phyloP scores from a whole-genome alignment of 2,329 filamentous ascomycete genomes.

The Alternaria sp. region DNA sequence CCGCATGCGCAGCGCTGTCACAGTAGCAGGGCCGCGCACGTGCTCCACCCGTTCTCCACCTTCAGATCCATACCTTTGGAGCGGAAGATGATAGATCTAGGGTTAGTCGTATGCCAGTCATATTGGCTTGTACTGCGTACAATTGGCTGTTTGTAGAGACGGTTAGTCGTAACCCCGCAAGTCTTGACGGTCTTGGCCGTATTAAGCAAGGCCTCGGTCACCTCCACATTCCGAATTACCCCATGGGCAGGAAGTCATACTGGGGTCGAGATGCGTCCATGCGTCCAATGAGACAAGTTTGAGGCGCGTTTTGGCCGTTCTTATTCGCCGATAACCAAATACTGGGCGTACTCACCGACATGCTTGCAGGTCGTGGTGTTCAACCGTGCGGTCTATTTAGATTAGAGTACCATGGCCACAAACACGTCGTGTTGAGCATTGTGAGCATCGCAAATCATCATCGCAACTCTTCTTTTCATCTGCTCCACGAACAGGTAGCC shows the following conservation, averaged over 20 bases:
- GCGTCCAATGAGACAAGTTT: conserved; percentile 3
- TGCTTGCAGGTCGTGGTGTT: neutral
- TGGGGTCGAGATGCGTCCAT: conserved; percentile 14
- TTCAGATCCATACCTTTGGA: neutral
- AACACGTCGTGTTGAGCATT: neutral
- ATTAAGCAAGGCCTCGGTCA: conserved; percentile 5
- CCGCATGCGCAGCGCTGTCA: neutral
- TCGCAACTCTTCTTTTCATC: too few species aligned
- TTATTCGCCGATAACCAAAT: neutral
- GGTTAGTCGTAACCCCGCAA: conserved; percentile 6
- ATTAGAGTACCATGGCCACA: neutral
- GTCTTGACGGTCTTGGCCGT: neutral
- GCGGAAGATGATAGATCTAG: neutral
- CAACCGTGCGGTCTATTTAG: conserved; percentile 10
- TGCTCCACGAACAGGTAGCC: neutral
- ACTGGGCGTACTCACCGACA: neutral
- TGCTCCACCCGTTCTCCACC: neutral
- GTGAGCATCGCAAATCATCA: neutral
- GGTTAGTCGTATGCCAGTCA: neutral
- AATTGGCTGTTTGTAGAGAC: neutral
- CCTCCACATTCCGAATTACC: conserved; percentile 29
- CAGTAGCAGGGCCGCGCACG: neutral
- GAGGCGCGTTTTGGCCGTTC: neutral
- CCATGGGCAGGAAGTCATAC: conserved; percentile 16
- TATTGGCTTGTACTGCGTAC: neutral